Conservation (phyloP, 2,329 filamentous ascomycete genomes). For the Fusarium sp. region DNA sequence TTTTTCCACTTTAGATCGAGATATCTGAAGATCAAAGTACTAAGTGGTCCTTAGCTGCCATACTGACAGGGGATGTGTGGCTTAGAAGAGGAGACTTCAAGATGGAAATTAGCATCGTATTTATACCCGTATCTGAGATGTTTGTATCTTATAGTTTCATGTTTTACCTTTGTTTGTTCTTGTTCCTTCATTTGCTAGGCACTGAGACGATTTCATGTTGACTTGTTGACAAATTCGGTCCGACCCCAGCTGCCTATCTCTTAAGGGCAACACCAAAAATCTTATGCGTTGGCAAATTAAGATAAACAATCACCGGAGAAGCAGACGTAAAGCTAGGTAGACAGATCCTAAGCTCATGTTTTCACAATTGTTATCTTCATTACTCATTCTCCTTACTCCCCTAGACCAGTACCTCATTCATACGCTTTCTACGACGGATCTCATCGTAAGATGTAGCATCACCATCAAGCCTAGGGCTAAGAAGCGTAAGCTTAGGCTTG, state of each 20-base stretch:
- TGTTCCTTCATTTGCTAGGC: background rate
- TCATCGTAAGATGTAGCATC: background rate
- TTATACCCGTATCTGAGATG: background rate
- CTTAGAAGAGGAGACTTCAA: background rate
- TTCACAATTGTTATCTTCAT: background rate
- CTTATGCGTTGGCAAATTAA: background rate
- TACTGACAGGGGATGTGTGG: background rate
- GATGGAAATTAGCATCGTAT: background rate
- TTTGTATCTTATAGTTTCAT: rapidly evolving
- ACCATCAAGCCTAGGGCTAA: background rate
- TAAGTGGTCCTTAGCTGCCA: too few relatives aligned
- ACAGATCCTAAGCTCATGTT: background rate
- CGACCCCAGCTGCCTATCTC: background rate
- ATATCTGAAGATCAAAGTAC: background rate
- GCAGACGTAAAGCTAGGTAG: background rate
- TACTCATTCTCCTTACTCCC: background rate
- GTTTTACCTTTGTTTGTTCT: background rate
- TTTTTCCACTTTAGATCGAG: background rate
- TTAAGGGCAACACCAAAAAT: background rate
- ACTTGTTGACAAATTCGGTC: background rate
- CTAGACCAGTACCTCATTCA: background rate
- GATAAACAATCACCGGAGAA: background rate
- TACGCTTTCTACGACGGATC: background rate
- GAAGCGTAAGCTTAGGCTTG: background rate
- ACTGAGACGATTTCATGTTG: background rate